These are phyloP conservation scores for Leccinum pachyderme DNA, from an alignment of 1,284 basidiomycete genomes.

Conservation along the genomic window DNA sequence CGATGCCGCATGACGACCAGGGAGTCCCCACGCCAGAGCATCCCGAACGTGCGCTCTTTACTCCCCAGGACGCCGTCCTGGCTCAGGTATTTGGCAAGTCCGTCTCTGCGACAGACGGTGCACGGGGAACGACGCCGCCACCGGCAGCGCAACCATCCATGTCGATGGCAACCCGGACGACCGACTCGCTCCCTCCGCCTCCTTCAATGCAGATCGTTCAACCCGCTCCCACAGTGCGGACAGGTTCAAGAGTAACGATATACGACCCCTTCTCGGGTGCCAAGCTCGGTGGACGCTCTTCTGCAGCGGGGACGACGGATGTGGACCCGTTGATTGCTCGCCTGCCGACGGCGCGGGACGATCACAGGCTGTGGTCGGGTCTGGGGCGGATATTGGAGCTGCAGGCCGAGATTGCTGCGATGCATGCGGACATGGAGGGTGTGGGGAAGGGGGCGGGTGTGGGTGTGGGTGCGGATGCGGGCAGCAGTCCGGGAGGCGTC, in stretches of 20 bases:
- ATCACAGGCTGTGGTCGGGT: constrained; percentile 60
- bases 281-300: constrained; percentile 22
- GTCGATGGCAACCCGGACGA: constrained; percentile 8
- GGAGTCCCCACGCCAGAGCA: background rate
- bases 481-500: background rate
- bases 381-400: constrained; percentile 63
- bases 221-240: background rate
- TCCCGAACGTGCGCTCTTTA: constrained; percentile 33
- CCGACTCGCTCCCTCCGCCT: constrained; percentile 13
- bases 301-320: background rate
- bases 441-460: constrained; percentile 38
- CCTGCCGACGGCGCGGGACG: constrained; percentile 14
- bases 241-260: constrained; percentile 12
- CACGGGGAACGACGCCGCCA: background rate
- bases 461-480: constrained; percentile 27
- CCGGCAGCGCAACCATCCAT: constrained; percentile 8
- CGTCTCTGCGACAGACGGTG: background rate
- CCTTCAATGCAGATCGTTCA: constrained; percentile 6
- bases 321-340: constrained; percentile 7
- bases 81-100: constrained; percentile 45
- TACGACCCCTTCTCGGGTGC: constrained; percentile 30
- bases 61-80: constrained; percentile 63
- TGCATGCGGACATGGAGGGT: constrained; percentile 73
- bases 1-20: constrained; percentile 1
- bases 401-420: constrained; percentile 65